Percentiles rank a stretch among this genome's conserved stretches.
phyloP scores from a whole-genome alignment of 768 basidiomycete species.

The Kondoa malvinella region DNA sequence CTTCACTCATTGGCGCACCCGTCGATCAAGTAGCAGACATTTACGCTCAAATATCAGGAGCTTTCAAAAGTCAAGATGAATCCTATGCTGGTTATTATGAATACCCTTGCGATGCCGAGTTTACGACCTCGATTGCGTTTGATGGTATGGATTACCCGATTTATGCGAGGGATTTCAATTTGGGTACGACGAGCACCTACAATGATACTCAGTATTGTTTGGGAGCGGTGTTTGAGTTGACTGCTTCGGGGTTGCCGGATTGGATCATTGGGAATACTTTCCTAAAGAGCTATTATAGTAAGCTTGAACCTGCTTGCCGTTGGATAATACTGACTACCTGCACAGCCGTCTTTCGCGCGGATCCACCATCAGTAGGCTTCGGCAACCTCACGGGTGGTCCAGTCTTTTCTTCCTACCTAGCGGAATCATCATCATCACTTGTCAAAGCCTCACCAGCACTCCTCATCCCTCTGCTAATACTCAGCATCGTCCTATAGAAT shows the following conservation, averaged over 20 bases:
- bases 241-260: background rate
- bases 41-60: background rate
- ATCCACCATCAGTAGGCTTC: background rate
- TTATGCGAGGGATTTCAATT: slow-evolving; percentile 1
- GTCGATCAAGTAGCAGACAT: background rate
- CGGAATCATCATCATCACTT: background rate
- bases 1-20: slow-evolving; percentile 3
- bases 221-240: slow-evolving; percentile 1
- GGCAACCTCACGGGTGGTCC: background rate
- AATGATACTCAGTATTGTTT: background rate
- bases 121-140: background rate
- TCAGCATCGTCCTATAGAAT: too few species aligned
- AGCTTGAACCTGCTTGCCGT: background rate
- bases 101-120: background rate
- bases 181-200: background rate
- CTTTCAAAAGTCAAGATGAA: background rate
- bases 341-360: background rate
- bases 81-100: slow-evolving; percentile 7
- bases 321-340: background rate
- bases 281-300: slow-evolving; percentile 3
- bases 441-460: background rate
- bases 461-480: too few species aligned
- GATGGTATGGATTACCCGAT: slow-evolving; percentile 6
- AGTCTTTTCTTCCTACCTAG: background rate
- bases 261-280: background rate